Base-by-base conservation (phyloP, 2,329 filamentous ascomycete species). In the Claviceps sp. region DNA sequence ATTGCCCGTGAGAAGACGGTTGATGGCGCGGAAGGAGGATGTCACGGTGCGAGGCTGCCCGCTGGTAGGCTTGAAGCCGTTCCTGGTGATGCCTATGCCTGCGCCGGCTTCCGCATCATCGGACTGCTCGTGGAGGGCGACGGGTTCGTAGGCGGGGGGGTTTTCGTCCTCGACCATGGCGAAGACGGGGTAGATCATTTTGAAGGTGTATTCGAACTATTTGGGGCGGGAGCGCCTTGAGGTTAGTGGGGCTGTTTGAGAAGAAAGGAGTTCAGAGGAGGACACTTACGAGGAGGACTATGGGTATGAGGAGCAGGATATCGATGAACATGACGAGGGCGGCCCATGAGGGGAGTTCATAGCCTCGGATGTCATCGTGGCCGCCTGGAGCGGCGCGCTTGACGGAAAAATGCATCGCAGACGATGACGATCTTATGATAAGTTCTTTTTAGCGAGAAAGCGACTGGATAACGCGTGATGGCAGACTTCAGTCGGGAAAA, bases 161-260 rank as follows among this genome's bases (percentile, higher is more conserved):
- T 72, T 72, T 50, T 78, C 76, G 65, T 81, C 75, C 60, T 81
- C 78, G 58, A 81, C 65, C 55, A 79, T 78, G 63, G 77, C 75
- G 55, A 81, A 71, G 51, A 74, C 71, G 45, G 76, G 72, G 61
- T 73, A 77, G 59, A 81, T 61, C 52, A 66, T 64, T 50, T 68
- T 62, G 48, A 81, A 62, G 9, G 76, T 76, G 66, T 81, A 81
- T 52, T 63, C 59, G 55, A 73, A 57, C 75, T 79, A 34, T 34
- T 34, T 34, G 9, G 30, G 30, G 30, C 11, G 30, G 9, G 30
- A 3, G 30, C 30, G 4, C 30, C 30, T 34, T 34, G 30, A 34
- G 30, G 3, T 34, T 34, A 43, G 13, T 14, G 11, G 18, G 4
- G 20, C 1, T 8, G 0, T 4, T 8, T 11, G 26, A 20, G 2